A percentile compares a stretch with the other conserved stretches of the same genome.
These are phyloP conservation scores for Eucalyptus victrix DNA, from an alignment of 345 rosid genomes.

Conservation along the genomic window DNA sequence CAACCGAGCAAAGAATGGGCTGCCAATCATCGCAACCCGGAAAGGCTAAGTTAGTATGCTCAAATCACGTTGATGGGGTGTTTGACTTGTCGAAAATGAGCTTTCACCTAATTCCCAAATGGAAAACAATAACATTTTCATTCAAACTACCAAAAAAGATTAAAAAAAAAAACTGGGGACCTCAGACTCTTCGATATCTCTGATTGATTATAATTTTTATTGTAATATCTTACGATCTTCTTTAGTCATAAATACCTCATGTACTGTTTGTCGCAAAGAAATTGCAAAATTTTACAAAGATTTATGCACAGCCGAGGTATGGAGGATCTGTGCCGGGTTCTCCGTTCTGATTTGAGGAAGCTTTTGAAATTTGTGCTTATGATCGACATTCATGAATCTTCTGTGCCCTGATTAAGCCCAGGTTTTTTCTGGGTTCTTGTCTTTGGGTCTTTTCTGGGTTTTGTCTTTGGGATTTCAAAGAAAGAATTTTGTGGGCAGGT, in stretches of 20 bases:
- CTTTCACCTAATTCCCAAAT: neutral
- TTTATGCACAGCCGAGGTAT: neutral
- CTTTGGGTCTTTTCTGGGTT: neutral
- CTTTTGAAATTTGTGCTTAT: neutral
- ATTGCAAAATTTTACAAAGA: neutral
- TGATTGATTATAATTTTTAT: conserved; percentile 9
- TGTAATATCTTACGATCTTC: conserved; percentile 8
- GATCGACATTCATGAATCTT: neutral
- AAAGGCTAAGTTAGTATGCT: neutral
- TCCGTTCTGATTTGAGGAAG: neutral
- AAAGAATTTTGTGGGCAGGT: neutral
- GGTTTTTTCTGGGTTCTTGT: neutral
- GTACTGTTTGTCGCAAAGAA: neutral
- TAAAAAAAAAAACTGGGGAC: neutral
- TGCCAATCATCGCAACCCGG: neutral
- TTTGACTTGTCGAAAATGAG: neutral
- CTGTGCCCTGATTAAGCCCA: neutral
- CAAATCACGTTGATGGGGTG: neutral
- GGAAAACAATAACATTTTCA: neutral
- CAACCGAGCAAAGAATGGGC: neutral
- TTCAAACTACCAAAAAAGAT: neutral
- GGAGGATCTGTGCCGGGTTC: neutral
- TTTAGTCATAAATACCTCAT: neutral
- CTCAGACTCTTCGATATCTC: neutral
- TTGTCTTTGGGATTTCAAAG: neutral